These are phyloP conservation scores for Polyporus tsugae DNA, from an alignment of 1,284 basidiomycete genomes.

Conservation along the genomic window DNA sequence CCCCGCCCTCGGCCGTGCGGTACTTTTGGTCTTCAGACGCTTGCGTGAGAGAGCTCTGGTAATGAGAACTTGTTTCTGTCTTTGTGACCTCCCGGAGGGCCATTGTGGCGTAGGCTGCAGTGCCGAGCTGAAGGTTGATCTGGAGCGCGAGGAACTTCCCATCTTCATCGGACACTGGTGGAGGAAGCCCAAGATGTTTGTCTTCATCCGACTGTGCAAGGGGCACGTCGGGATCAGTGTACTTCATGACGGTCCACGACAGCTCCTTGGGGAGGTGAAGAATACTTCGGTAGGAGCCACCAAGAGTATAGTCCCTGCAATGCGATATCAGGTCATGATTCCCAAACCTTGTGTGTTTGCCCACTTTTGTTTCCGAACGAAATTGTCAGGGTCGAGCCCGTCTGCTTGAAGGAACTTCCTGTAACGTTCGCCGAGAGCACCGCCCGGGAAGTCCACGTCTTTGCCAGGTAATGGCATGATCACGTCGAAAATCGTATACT, in stretches of 20 bases:
- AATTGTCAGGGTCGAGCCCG: slow-evolving; percentile 88
- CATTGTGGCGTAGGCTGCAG: slow-evolving; percentile 96
- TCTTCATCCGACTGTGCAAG: slow-evolving; percentile 97
- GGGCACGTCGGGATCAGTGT: slow-evolving; percentile 93
- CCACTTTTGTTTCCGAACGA: slow-evolving; percentile 88
- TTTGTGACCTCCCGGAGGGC: slow-evolving; percentile 93
- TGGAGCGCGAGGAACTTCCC: slow-evolving; percentile 89
- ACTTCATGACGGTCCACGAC: slow-evolving; percentile 83
- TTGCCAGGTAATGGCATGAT: slow-evolving; percentile 96
- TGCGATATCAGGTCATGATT: background rate
- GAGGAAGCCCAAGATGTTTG: slow-evolving; percentile 80
- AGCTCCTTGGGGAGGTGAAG: slow-evolving; percentile 86
- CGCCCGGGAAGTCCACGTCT: slow-evolving; percentile 90
- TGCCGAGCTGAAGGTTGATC: slow-evolving; percentile 81
- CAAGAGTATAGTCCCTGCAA: slow-evolving; percentile 87
- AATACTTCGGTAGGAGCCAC: slow-evolving; percentile 93
- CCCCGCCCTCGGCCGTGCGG: slow-evolving; percentile 53
- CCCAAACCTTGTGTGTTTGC: slow-evolving; percentile 33
- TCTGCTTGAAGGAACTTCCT: slow-evolving; percentile 83
- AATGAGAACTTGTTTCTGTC: slow-evolving; percentile 90
- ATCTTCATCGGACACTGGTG: slow-evolving; percentile 68
- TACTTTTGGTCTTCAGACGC: slow-evolving; percentile 87
- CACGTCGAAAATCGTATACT: slow-evolving; percentile 92
- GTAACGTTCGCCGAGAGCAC: slow-evolving; percentile 84
- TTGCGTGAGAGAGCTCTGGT: slow-evolving; percentile 82